These are phyloP conservation scores for Thuja plicata DNA, from an alignment of 83 land plant species.

Conservation along the genomic window DNA sequence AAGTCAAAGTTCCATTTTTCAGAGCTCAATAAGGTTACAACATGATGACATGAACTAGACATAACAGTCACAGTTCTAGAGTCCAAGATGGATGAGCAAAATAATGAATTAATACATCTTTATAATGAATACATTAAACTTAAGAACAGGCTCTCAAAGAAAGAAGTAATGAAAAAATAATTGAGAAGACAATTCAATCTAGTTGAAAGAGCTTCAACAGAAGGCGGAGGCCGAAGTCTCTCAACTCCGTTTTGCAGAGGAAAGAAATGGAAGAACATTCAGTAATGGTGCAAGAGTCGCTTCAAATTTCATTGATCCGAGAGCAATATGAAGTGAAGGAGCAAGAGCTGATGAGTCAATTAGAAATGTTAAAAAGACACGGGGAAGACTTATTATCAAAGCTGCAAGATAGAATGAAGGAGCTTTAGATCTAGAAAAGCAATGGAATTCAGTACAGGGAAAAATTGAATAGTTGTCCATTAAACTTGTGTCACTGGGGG, in stretches of 20 bases:
- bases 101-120: conserved; percentile 26
- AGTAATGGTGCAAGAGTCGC: conserved; percentile 45
- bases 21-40: too few relatives aligned
- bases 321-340: conserved; percentile 57
- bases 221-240: conserved; percentile 46
- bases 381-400: conserved; percentile 63
- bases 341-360: conserved; percentile 56
- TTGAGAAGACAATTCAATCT: conserved; percentile 50
- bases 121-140: conserved; percentile 35
- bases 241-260: conserved; percentile 33
- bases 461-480: conserved; percentile 45
- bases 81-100: conserved; percentile 47
- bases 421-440: conserved; percentile 52
- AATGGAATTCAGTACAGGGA: conserved; percentile 40
- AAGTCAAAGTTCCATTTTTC: too few relatives aligned
- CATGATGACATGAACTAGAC: conserved; percentile 26
- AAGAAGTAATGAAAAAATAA: conserved; percentile 54
- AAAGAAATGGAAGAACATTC: conserved; percentile 34
- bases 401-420: conserved; percentile 56
- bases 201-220: conserved; percentile 59
- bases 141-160: conserved; percentile 40
- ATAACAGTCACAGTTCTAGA: conserved; percentile 31
- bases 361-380: conserved; percentile 46
- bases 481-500: conserved; percentile 40
- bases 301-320: conserved; percentile 59